phyloP scores from a whole-genome alignment of 768 basidiomycete genomes.

The Rhizopogon vesiculosus region DNA sequence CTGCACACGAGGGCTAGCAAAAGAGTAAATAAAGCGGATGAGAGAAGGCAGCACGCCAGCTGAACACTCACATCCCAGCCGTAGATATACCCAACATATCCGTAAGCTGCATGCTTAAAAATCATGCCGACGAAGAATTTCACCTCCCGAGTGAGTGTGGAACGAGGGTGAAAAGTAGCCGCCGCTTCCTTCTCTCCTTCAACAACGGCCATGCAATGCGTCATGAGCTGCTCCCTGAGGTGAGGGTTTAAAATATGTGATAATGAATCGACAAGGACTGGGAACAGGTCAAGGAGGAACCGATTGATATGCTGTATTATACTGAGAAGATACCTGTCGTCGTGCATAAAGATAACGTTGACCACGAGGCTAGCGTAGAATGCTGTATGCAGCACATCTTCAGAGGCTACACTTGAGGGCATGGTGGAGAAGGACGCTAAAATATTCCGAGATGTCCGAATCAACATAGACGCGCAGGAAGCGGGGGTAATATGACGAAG shows the following conservation, averaged over 20 bases:
- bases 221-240: constrained; percentile 22
- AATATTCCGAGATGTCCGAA: constrained; percentile 36
- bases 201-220: constrained; percentile 25
- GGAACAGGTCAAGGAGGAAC: constrained; percentile 38
- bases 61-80: constrained; percentile 43
- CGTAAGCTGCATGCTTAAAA: constrained; percentile 35
- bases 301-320: constrained; percentile 28
- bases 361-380: constrained; percentile 32
- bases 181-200: constrained; percentile 27
- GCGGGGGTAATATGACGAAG: constrained; percentile 24
- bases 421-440: constrained; percentile 25
- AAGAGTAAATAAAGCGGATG: not conserved
- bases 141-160: constrained; percentile 18
- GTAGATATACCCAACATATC: constrained; percentile 39
- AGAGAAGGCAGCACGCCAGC: not conserved
- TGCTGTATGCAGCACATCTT: constrained; percentile 30
- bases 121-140: constrained; percentile 47
- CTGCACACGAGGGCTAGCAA: constrained; percentile 29
- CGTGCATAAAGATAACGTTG: constrained; percentile 32
- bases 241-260: constrained; percentile 25
- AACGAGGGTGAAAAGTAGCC: constrained; percentile 20
- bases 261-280: constrained; percentile 36
- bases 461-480: constrained; percentile 32
- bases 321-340: constrained; percentile 26
- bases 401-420: constrained; percentile 17